Conservation (phyloP, 2,329 filamentous ascomycete genomes). For the Fusarium coicis region DNA sequence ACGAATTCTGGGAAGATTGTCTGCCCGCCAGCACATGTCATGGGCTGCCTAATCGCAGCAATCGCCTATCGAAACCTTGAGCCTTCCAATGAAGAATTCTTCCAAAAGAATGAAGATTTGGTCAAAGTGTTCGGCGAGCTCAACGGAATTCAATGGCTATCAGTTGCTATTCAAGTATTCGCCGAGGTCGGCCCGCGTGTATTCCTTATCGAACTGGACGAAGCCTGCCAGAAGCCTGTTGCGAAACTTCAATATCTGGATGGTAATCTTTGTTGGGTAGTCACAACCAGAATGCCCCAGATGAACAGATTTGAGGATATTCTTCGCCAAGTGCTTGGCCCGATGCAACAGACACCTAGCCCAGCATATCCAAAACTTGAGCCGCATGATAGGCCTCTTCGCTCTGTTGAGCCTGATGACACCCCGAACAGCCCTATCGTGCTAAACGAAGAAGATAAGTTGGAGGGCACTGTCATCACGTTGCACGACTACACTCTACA, state of each 20-base stretch:
- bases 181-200: fast-evolving
- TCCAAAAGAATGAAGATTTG: fast-evolving
- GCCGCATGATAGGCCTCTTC: too few relatives aligned
- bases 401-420: background rate
- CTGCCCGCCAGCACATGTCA: fast-evolving
- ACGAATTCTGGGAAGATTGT: too few relatives aligned
- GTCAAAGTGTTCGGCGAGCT: background rate
- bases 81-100: fast-evolving
- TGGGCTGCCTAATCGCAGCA: background rate
- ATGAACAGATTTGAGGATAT: too few relatives aligned
- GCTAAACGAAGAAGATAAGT: fast-evolving
- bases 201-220: background rate
- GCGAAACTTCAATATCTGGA: too few relatives aligned
- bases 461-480: fast-evolving
- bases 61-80: fast-evolving
- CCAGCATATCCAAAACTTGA: too few relatives aligned
- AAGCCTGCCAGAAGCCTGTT: fast-evolving
- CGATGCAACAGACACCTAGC: too few relatives aligned
- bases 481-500: background rate
- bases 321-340: too few relatives aligned
- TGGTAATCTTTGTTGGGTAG: background rate
- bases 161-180: background rate
- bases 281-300: background rate
- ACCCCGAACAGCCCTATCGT: fast-evolving
- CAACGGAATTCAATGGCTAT: background rate